Evolutionary conservation across 2,329 filamentous ascomycete species (phyloP), one percentile per base, ranked within the genome.

Genomic region (Rhinocladiella mackenziei): DNA sequence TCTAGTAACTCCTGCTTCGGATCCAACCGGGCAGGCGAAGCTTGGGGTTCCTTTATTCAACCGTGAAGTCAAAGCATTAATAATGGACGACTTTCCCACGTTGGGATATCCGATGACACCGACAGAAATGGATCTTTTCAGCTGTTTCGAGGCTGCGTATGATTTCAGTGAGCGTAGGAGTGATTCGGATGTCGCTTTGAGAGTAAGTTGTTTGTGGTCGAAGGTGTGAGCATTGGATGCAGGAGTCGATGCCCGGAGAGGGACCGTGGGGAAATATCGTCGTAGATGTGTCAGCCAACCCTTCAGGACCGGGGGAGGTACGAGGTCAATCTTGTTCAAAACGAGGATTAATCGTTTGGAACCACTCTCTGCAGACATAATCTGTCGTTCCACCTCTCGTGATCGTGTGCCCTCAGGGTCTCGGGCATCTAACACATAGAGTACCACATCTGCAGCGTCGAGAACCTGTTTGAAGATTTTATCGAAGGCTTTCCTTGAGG

Each of bases 51-150:
- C 78, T 54, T 75, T 73, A 60, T 78, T 81, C 56, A 95, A 73
- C 26, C 87, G 80, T 26, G 85, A 81, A 14, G 88, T 84, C 43
- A 96, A 80, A 11, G 89, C 86, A 65, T 96, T 96, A 75, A 96
- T 95, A 59, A 96, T 88, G 38, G 89, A 95, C 19, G 88, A 94
- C 73, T 96, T 96, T 63, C 89, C 89, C 48, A 95, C 89, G 64
- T 96, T 96, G 58, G 89, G 89, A 65, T 95, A 96, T 19, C 89
- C 89, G 57, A 96, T 94, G 51, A 96, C 86, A 54, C 89, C 89
- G 49, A 96, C 89, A 14, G 86, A 89, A 58, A 94, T 81, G 40
- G 89, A 84, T 43, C 89, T 84, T 75, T 94, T 94, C 56, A 96
- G 73, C 63, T 94, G 83, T 58, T 86, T 85, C 49, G 78, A 78